These are phyloP conservation scores for Phalaenopsis equestris DNA, from an alignment of 106 monocot genomes.

Conservation along the genomic window DNA sequence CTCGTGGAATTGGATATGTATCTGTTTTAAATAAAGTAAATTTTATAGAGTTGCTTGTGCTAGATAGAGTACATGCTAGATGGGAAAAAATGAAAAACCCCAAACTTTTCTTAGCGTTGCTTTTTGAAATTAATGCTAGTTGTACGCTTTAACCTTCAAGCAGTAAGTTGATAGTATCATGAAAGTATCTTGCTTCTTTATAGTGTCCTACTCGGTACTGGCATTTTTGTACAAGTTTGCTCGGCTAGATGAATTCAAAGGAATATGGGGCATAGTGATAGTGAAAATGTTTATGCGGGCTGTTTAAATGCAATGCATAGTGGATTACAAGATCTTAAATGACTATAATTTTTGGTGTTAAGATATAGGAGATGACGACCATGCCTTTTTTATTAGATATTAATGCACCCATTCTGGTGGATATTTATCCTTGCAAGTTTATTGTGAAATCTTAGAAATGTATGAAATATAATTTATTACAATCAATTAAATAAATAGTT, in stretches of 20 bases:
- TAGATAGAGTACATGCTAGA: background rate
- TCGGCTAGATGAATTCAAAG: background rate
- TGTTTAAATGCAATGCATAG: background rate
- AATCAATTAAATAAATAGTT: background rate
- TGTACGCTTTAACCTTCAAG: background rate
- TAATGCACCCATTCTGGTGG: background rate
- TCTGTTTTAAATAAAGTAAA: background rate
- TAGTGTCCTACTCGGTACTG: background rate
- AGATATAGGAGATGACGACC: background rate
- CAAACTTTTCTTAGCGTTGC: background rate
- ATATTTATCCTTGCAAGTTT: background rate
- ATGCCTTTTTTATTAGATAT: background rate
- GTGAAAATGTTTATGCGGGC: background rate
- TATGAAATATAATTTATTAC: no score
- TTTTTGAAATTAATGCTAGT: background rate
- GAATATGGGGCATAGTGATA: background rate
- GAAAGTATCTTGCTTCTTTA: background rate
- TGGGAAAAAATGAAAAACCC: background rate
- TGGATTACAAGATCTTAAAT: background rate
- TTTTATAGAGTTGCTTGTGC: background rate
- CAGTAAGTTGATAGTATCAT: background rate
- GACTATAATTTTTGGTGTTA: background rate
- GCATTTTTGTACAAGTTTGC: background rate
- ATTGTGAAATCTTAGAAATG: no score
- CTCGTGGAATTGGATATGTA: background rate